These are phyloP conservation scores for Lactarius sanguifluus DNA, from an alignment of 768 basidiomycete genomes.

Conservation along the genomic window DNA sequence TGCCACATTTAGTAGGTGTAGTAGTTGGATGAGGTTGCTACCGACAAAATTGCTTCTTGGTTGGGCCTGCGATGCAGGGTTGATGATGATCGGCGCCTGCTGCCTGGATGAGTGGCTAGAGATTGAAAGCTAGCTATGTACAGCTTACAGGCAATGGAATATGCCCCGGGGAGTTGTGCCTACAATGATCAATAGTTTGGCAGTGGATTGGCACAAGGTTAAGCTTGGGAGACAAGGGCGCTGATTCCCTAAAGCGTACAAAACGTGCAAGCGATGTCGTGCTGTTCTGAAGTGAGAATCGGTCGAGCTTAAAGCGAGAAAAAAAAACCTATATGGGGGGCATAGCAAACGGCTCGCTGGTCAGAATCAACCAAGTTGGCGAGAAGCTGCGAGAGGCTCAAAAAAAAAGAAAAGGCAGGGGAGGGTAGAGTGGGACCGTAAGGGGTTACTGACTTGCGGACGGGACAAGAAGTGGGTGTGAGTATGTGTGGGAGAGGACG, in stretches of 20 bases:
- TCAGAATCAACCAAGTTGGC: not conserved
- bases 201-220: not conserved
- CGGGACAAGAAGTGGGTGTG: not conserved
- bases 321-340: not conserved
- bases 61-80: not conserved
- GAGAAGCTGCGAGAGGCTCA: not conserved
- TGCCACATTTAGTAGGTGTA: conserved; percentile 25
- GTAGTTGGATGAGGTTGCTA: conserved; percentile 17
- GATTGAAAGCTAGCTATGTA: not conserved
- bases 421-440: not conserved
- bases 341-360: not conserved
- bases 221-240: not conserved
- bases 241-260: not conserved
- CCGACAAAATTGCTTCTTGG: conserved; percentile 1
- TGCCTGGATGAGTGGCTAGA: not conserved
- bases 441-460: not conserved
- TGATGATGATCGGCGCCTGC: conserved; percentile 10
- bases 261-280: not conserved
- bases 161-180: not conserved
- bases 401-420: not conserved
- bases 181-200: not conserved
- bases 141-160: conserved; percentile 9
- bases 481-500: not conserved
- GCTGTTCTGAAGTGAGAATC: not conserved
- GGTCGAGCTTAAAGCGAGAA: not conserved